Percentiles rank a stretch among this genome's conserved stretches.
phyloP scores from a whole-genome alignment of 1,139 yeast genomes.

The Pichia kudriavzevii region DNA sequence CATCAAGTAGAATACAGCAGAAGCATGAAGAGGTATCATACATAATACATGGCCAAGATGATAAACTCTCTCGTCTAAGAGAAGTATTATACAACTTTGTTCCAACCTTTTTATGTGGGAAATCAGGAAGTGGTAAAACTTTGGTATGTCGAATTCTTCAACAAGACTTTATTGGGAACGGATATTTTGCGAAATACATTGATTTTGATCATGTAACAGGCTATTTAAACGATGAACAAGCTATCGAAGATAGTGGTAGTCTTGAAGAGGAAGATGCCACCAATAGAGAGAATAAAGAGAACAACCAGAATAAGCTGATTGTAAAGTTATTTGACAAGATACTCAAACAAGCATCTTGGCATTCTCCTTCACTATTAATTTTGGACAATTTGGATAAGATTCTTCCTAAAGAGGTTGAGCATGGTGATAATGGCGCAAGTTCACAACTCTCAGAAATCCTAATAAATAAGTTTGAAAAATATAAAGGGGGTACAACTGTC shows the following conservation, averaged over 20 bases:
- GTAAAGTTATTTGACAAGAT: slow-evolving; percentile 43
- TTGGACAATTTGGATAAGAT: slow-evolving; percentile 78
- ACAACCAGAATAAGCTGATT: slow-evolving; percentile 49
- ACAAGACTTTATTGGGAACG: slow-evolving; percentile 31
- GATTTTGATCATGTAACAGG: slow-evolving; percentile 30
- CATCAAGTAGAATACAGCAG: slow-evolving; percentile 39
- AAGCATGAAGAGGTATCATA: slow-evolving; percentile 5
- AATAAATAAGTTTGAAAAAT: slow-evolving; percentile 31
- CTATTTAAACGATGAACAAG: slow-evolving; percentile 39
- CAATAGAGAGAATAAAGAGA: slow-evolving; percentile 27
- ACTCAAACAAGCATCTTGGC: slow-evolving; percentile 65
- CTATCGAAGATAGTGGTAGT: background rate
- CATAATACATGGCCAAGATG: slow-evolving; percentile 61
- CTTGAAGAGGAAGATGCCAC: slow-evolving; percentile 1
- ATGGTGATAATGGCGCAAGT: slow-evolving; percentile 53
- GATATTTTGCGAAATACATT: slow-evolving; percentile 32
- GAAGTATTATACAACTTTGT: slow-evolving; percentile 43
- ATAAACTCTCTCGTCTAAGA: slow-evolving; percentile 34
- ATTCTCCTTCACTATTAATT: slow-evolving; percentile 65
- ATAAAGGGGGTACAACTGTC: slow-evolving; percentile 39
- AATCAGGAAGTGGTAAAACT: slow-evolving; percentile 78
- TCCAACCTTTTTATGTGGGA: slow-evolving; percentile 62
- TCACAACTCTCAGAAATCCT: slow-evolving; percentile 49
- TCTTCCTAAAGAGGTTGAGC: slow-evolving; percentile 66
- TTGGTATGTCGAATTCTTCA: slow-evolving; percentile 41